These are phyloP conservation scores for Copromyces sp. DNA, from an alignment of 495 filamentous ascomycete species.

Conservation along the genomic window DNA sequence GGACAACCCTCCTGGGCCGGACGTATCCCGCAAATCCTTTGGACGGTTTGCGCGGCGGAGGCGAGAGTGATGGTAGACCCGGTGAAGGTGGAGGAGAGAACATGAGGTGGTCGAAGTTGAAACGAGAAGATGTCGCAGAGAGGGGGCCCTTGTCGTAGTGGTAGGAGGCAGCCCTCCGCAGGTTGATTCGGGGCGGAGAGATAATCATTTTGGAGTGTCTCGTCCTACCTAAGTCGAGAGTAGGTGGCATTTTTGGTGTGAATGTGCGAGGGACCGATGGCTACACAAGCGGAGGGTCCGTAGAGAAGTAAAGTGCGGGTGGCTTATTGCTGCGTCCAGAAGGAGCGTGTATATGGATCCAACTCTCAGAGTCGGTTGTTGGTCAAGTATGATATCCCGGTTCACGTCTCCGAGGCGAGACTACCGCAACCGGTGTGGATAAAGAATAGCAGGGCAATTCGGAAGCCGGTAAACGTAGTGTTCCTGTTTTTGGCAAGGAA, in stretches of 20 bases:
- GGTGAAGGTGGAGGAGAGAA: slow-evolving; percentile 56
- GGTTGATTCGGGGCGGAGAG: slow-evolving; percentile 40
- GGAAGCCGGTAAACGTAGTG: neutral
- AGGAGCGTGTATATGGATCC: neutral
- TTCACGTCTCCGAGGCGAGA: neutral
- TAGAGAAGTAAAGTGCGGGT: neutral
- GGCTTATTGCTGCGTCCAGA: neutral
- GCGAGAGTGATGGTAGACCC: slow-evolving; percentile 52
- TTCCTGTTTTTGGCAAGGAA: neutral
- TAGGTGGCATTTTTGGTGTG: slow-evolving; percentile 33
- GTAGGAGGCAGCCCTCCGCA: slow-evolving; percentile 38
- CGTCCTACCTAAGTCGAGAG: slow-evolving; percentile 37
- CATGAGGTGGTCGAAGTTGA: slow-evolving; percentile 51
- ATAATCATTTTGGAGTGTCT: slow-evolving; percentile 41
- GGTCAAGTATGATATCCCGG: neutral
- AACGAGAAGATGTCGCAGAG: slow-evolving; percentile 46
- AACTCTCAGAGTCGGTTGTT: neutral
- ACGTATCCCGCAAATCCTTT: slow-evolving; percentile 18
- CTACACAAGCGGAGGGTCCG: neutral
- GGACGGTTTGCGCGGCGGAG: slow-evolving; percentile 44
- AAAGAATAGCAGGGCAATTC: neutral
- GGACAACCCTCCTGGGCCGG: slow-evolving; percentile 39
- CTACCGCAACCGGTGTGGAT: neutral
- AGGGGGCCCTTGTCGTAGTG: slow-evolving; percentile 37
- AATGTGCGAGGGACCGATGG: neutral